These are phyloP conservation scores for Telfairia occidentalis DNA, from an alignment of 331 rosid species.

Conservation along the genomic window DNA sequence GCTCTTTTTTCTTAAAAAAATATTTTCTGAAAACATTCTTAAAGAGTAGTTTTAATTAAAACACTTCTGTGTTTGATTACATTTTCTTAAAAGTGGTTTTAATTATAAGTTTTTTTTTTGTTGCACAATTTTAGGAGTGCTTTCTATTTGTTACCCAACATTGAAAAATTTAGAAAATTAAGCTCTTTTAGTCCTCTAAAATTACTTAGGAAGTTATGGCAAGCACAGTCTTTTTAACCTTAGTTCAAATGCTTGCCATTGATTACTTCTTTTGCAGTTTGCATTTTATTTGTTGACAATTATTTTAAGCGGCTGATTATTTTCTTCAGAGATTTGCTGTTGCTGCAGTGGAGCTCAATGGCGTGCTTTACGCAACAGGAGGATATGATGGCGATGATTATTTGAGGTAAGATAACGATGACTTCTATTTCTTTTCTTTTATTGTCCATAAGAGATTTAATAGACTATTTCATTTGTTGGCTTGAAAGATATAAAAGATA, in stretches of 20 bases:
- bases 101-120: too few relatives aligned
- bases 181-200: too few relatives aligned
- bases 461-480: not conserved
- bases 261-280: not conserved
- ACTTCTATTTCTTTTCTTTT: not conserved
- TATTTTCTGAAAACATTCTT: too few relatives aligned
- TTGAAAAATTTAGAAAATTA: too few relatives aligned
- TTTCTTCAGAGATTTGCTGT: slow-evolving; percentile 40
- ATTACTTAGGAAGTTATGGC: too few relatives aligned
- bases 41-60: too few relatives aligned
- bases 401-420: slow-evolving; percentile 39
- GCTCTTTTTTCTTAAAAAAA: too few relatives aligned
- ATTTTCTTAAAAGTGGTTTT: too few relatives aligned
- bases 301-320: slow-evolving; percentile 1
- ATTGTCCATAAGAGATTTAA: not conserved
- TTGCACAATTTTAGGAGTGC: too few relatives aligned
- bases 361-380: slow-evolving; percentile 42
- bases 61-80: too few relatives aligned
- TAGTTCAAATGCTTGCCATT: not conserved
- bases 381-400: slow-evolving; percentile 45
- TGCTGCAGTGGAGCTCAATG: slow-evolving; percentile 38
- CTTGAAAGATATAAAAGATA: not conserved
- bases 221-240: not conserved
- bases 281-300: not conserved
- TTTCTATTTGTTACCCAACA: too few relatives aligned